Evolutionary conservation across 1,284 basidiomycete genomes (phyloP).

Genomic region (Sutorius eximius): DNA sequence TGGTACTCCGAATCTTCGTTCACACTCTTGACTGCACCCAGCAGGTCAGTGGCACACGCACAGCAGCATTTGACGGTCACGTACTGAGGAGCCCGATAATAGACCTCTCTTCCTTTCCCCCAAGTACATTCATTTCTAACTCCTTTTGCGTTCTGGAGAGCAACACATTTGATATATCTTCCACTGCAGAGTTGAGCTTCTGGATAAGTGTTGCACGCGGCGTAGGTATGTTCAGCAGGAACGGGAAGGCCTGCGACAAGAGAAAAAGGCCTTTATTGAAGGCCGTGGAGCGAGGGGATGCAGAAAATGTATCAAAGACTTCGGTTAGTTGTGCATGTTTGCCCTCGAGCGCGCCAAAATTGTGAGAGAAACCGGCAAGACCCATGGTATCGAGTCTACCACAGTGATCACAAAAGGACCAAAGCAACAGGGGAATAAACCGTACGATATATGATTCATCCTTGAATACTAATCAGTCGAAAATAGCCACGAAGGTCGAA

Average conservation of each 20-base stretch:
- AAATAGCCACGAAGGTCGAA: background rate
- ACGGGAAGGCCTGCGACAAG: background rate
- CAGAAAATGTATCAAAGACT: background rate
- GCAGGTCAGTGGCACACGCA: background rate
- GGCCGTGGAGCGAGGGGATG: background rate
- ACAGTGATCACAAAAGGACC: background rate
- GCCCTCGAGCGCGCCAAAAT: background rate
- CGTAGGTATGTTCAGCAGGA: background rate
- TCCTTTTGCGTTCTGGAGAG: background rate
- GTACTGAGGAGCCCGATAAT: constrained; percentile 35
- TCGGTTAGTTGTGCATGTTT: background rate
- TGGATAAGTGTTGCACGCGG: background rate
- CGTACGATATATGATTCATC: constrained; percentile 48
- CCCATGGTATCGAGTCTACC: background rate
- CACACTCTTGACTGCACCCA: background rate
- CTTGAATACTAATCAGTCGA: constrained; percentile 19
- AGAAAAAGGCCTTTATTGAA: background rate
- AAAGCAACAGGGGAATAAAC: background rate
- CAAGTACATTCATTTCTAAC: background rate
- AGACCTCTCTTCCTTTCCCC: constrained; percentile 3
- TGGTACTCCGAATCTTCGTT: constrained; percentile 35
- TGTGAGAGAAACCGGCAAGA: background rate
- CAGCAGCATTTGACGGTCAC: background rate
- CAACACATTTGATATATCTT: background rate
- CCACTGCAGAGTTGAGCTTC: background rate